Evolutionary conservation across 2,329 filamentous ascomycete species (phyloP).

Genomic region (Pyrenochaeta sp.): DNA sequence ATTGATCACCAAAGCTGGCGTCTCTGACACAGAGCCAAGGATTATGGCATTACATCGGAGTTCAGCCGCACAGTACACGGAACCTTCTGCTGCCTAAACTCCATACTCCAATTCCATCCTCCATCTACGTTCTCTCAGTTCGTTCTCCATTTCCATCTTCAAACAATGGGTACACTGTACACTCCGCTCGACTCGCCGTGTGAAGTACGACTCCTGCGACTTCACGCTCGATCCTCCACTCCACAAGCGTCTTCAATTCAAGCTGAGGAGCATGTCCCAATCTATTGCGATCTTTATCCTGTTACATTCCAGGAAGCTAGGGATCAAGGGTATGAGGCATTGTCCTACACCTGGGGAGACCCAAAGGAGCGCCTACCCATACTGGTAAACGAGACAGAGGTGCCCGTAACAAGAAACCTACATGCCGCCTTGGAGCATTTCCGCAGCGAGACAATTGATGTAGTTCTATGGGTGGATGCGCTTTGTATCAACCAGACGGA

Average conservation of each 20-base stretch:
- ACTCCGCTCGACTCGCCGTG: neutral
- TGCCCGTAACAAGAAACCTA: neutral
- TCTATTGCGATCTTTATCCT: neutral
- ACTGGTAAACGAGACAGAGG: neutral
- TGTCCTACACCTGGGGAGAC: neutral
- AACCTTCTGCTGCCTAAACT: too few species aligned
- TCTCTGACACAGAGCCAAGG: too few species aligned
- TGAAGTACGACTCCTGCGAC: neutral
- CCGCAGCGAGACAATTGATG: neutral
- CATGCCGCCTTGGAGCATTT: neutral
- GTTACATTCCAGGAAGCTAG: neutral
- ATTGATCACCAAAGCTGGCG: too few species aligned
- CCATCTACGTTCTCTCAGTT: neutral
- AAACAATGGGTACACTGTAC: neutral
- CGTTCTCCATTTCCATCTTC: neutral
- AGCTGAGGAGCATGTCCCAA: neutral
- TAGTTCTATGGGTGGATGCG: too few species aligned
- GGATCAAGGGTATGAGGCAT: neutral
- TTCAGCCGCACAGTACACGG: too few species aligned
- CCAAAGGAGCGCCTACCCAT: neutral
- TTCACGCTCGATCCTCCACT: neutral
- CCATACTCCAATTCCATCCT: too few species aligned
- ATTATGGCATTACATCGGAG: too few species aligned
- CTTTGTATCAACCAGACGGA: too few species aligned
- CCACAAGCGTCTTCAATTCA: neutral